Conservation (phyloP, 192 early-diverging fungal species). For the Backusella macrospora region DNA sequence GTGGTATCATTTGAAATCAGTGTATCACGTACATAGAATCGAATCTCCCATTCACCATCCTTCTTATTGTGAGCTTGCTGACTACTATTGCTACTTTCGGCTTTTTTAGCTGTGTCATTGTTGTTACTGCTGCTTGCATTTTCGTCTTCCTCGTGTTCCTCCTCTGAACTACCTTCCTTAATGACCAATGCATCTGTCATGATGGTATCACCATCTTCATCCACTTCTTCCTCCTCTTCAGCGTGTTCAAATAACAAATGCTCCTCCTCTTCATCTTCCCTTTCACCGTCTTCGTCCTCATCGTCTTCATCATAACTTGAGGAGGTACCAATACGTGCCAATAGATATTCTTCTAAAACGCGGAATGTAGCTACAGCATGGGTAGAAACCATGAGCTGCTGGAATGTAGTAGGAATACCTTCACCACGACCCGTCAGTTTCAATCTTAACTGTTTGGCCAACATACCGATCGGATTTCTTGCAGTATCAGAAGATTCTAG, state of each 20-base stretch:
- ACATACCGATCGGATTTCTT: constrained; percentile 59
- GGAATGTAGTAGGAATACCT: constrained; percentile 49
- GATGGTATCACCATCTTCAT: constrained; percentile 16
- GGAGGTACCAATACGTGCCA: constrained; percentile 48
- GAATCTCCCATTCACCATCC: constrained; percentile 53
- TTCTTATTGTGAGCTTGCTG: constrained; percentile 29
- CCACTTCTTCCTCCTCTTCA: constrained; percentile 16
- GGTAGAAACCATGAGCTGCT: constrained; percentile 70
- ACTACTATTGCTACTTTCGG: neutral
- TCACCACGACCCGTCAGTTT: constrained; percentile 55
- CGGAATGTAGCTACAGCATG: constrained; percentile 87
- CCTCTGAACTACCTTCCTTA: constrained; percentile 1
- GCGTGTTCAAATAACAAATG: neutral
- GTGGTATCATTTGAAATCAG: constrained; percentile 56
- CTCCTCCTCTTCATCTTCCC: neutral
- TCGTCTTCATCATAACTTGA: constrained; percentile 40
- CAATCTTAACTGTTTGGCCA: constrained; percentile 78
- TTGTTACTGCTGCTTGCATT: neutral
- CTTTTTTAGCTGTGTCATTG: neutral
- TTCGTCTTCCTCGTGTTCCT: constrained; percentile 7
- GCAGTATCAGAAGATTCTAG: constrained; percentile 39
- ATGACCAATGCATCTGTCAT: constrained; percentile 28
- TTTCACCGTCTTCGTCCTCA: neutral
- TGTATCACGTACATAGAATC: constrained; percentile 58
- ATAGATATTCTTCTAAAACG: constrained; percentile 80